phyloP scores from a whole-genome alignment of 345 rosid species.

The Populus ilicifolia region DNA sequence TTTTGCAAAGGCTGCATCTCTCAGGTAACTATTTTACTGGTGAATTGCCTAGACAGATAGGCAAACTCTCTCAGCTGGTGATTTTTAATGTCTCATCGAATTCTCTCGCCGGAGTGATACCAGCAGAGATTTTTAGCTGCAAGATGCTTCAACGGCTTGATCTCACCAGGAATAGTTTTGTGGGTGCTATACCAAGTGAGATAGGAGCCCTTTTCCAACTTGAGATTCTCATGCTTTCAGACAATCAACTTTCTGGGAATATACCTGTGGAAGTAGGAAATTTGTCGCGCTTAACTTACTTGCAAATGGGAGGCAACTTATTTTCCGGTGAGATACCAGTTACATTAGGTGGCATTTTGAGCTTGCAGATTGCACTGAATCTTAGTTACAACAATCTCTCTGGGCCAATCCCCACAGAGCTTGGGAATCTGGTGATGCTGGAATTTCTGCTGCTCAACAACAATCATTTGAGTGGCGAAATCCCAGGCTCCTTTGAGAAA shows the following conservation, averaged over 20 bases:
- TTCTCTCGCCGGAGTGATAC: conserved; percentile 57
- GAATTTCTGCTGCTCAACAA: conserved; percentile 67
- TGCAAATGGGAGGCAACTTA: conserved; percentile 85
- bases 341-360: conserved; percentile 53
- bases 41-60: conserved; percentile 69
- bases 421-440: conserved; percentile 62
- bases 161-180: conserved; percentile 60
- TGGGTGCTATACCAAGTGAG: conserved; percentile 50
- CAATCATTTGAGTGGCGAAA: conserved; percentile 69
- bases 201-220: conserved; percentile 64
- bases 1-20: conserved; percentile 67
- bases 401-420: conserved; percentile 65
- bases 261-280: conserved; percentile 61
- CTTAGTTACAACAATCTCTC: conserved; percentile 76
- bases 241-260: conserved; percentile 51
- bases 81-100: conserved; percentile 75
- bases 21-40: conserved; percentile 56
- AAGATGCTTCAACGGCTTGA: conserved; percentile 84
- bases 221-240: conserved; percentile 86
- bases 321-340: conserved; percentile 60
- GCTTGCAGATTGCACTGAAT: conserved; percentile 83
- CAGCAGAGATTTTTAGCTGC: conserved; percentile 63
- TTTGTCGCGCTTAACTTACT: conserved; percentile 57
- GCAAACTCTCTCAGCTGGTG: conserved; percentile 60
- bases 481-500: conserved; percentile 59